A percentile compares a stretch with the other conserved stretches of the same genome.
These are phyloP conservation scores for Platanthera guangdongensis DNA, from an alignment of 106 monocot species.

Conservation along the genomic window DNA sequence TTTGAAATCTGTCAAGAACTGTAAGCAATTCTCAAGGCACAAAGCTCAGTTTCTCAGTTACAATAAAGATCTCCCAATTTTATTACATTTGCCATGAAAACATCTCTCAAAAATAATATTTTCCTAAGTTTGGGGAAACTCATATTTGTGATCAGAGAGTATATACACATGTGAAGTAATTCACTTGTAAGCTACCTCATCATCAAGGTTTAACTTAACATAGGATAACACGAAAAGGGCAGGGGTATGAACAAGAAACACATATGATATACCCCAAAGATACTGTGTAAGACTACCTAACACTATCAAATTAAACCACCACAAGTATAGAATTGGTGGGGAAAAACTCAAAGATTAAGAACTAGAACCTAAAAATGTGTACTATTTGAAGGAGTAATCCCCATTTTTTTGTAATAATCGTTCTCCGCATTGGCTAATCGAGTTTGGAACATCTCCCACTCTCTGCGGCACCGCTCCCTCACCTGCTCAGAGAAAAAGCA, in stretches of 20 bases:
- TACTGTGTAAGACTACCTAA: not conserved
- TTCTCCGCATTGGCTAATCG: conserved; percentile 13
- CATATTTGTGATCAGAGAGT: not conserved
- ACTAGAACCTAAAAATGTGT: not conserved
- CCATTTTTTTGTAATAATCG: conserved; percentile 10
- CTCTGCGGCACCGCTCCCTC: conserved; percentile 14
- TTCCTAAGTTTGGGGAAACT: not conserved
- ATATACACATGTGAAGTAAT: not conserved
- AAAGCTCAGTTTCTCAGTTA: not conserved
- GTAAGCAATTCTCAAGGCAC: not conserved
- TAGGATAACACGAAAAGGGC: not conserved
- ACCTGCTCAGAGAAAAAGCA: not conserved
- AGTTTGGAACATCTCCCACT: conserved; percentile 16
- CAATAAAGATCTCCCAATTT: not conserved
- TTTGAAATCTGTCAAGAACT: no score
- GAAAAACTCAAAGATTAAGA: no score
- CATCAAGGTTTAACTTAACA: not conserved
- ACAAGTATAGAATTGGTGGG: no score
- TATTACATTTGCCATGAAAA: not conserved
- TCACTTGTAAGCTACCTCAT: not conserved
- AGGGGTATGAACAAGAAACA: not conserved
- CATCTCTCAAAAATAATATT: not conserved
- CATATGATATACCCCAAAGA: not conserved
- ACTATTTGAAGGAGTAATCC: conserved; percentile 1
- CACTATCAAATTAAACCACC: not conserved